Conservation (phyloP, 805 yeast genomes). For the Wickerhamomyces rabaulensis region DNA sequence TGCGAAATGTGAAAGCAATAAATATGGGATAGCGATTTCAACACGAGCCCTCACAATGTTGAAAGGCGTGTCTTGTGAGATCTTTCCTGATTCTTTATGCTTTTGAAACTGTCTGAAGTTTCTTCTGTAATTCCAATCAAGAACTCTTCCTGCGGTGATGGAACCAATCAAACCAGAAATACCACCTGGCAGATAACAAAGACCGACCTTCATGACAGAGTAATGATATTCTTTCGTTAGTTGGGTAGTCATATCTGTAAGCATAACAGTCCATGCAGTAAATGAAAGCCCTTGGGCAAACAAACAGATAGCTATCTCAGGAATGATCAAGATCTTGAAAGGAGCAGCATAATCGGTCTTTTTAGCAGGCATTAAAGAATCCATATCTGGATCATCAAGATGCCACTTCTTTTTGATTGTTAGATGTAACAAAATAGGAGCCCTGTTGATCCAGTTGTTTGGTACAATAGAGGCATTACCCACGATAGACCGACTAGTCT, state of each 20-base stretch:
- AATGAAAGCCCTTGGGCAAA: conserved; percentile 59
- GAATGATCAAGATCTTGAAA: conserved; percentile 36
- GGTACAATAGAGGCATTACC: conserved; percentile 73
- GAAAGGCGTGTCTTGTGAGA: conserved; percentile 29
- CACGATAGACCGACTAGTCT: conserved; percentile 64
- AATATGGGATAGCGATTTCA: conserved; percentile 41
- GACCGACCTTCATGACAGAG: conserved; percentile 54
- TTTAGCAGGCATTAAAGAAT: conserved; percentile 23
- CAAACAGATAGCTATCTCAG: conserved; percentile 43
- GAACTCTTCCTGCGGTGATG: conserved; percentile 46
- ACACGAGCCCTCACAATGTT: conserved; percentile 54
- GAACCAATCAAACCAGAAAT: conserved; percentile 60
- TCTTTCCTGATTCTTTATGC: conserved; percentile 19
- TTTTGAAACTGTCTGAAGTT: conserved; percentile 23
- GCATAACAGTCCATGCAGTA: conserved; percentile 63
- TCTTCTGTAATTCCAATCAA: conserved; percentile 47
- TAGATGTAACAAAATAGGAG: conserved; percentile 35
- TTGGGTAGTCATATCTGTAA: conserved; percentile 58
- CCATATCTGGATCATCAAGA: conserved; percentile 27
- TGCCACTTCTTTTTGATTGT: conserved; percentile 17
- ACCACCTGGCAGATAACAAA: conserved; percentile 76
- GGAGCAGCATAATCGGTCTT: conserved; percentile 30
- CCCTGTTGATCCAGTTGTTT: conserved; percentile 30
- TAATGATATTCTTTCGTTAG: conserved; percentile 47
- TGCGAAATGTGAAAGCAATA: conserved; percentile 33